Base-by-base conservation (phyloP, 106 monocot genomes). In the Apostasia ramifera region DNA sequence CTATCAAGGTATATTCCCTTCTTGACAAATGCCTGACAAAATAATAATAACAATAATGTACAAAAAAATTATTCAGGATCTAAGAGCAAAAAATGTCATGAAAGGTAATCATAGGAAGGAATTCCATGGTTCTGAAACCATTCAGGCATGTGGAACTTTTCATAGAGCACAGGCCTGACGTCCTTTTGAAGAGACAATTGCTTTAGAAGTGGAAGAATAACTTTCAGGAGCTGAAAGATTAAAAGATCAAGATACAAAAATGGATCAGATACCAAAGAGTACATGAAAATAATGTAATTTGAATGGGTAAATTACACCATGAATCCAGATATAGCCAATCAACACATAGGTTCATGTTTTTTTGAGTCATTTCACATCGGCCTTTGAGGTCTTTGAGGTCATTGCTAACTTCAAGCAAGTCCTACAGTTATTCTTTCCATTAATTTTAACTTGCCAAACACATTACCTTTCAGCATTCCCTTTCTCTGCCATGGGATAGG, bases 121-220 rank as follows among this genome's bases (percentile, higher is more conserved):
- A 54, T 53, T 13, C 88, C 88, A 37, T 84, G 88, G 54, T 88
- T 72, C 58, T 79, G 61, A 76, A 88, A 84, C 88, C 88, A 88
- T 45, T 88, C 84, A 0, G 81, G 84, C 84, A 88, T 88, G 79
- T 76, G 81, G 64, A 84, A 88, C 12, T 69, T 79, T 53, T 84
- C 81, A 40, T 81, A 56, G 5, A 88, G 55, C 0, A 74, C 71
- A 41, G 84, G 84, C 69, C 88, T 63, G 6, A 88, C 88, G 71
- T 88, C 88, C 40, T 88, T 84, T 71, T 88, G 81, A 41, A 70
- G 59, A 52, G 88, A 84, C 1, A 84, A 73, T 40, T 74, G 81
- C 73, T 78, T 73, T 9, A 88, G 76, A 51, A 88, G 81, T 1
- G 87, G 87, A 73, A 88, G 87, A 62, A 88, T 50, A 62, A 78